Evolutionary conservation across 345 rosid genomes (phyloP), one percentile per base, ranked within the genome.

Genomic region (Cardiospermum halicacabum): DNA sequence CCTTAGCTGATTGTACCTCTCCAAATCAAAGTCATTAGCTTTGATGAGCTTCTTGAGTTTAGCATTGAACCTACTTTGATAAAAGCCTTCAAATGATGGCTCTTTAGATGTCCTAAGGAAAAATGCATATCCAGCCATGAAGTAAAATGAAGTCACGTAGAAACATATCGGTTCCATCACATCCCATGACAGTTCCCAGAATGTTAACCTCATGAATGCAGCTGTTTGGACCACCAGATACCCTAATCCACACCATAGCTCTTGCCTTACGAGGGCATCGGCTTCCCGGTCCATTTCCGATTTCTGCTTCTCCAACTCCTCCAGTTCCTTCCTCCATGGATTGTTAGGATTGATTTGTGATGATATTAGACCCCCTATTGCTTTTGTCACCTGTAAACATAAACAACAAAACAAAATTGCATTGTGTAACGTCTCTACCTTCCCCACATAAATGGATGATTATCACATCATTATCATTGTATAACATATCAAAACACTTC

Each of bases 151-250:
- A 0, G 99, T 89, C 13, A 83, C 75, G 25, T 72, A 86, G 89
- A 85, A 95, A 84, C 99, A 95, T 25, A 95, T 87, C 0, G 99
- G 99, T 26, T 95, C 99, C 97, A 95, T 95, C 4, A 95, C 96
- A 66, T 95, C 98, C 99, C 99, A 95, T 0, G 96, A 73, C 2
- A 95, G 93, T 65, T 95, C 99, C 99, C 99, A 95, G 24, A 95
- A 95, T 0, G 99, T 95, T 30, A 95, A 82, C 80, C 99, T 83
- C 96, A 95, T 87, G 81, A 91, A 81, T n/a, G 68, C 96, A 0
- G 81, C 84, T 3, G 99, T 91, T 67, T 95, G 98, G 40, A 81
- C 70, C 32, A 89, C 79, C 42, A 91, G 50, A 82, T 74, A 87
- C 19, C 80, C 86, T 0, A 95, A 77, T 7, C 96, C 99, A 3